Conservation (phyloP, 306 rosid species). For the Chamaecrista fasciculata region DNA sequence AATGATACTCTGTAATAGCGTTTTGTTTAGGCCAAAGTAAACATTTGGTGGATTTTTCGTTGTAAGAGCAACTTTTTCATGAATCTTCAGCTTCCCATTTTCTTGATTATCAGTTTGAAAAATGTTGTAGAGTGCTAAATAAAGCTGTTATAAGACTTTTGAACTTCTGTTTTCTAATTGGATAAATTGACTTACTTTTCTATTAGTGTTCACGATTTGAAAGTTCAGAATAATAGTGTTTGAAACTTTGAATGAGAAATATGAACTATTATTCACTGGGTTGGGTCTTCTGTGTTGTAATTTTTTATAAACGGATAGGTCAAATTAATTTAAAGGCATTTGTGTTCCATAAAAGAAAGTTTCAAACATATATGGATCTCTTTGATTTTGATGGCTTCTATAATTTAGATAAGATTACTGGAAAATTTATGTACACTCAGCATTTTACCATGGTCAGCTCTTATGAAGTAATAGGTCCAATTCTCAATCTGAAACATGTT, state of each 20-base stretch:
- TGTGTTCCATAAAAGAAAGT: neutral
- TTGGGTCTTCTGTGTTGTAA: neutral
- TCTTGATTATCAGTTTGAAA: neutral
- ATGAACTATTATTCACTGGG: conserved; percentile 3
- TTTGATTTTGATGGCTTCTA: neutral
- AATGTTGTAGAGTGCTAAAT: neutral
- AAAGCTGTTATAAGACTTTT: neutral
- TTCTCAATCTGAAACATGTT: neutral
- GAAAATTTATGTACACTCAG: neutral
- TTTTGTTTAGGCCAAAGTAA: neutral
- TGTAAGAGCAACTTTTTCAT: neutral
- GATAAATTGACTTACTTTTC: neutral
- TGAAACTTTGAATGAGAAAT: neutral
- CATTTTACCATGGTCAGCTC: neutral
- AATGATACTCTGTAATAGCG: neutral
- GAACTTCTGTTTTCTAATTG: neutral
- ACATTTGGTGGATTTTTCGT: neutral
- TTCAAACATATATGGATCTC: neutral
- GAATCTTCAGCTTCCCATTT: neutral
- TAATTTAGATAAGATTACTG: neutral
- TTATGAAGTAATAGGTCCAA: neutral
- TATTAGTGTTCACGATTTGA: too few species aligned
- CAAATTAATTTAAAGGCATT: neutral
- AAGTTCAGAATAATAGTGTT: neutral
- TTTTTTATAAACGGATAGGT: neutral